These are phyloP conservation scores for Hyparrhenia diplandra DNA, from an alignment of 176 grass and related monocot genomes.

Conservation along the genomic window DNA sequence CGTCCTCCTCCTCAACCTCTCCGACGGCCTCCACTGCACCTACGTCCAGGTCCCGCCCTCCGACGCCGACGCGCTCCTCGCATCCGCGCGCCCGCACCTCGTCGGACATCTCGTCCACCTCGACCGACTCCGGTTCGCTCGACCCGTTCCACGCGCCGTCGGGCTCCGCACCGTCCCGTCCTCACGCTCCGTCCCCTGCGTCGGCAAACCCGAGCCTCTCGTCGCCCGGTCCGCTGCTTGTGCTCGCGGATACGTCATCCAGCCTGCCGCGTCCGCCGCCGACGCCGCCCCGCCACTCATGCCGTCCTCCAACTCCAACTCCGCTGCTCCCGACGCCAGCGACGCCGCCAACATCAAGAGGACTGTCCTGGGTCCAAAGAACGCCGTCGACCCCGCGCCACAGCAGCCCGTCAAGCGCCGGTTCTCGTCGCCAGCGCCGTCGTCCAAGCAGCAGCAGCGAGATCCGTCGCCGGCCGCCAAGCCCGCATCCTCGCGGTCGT, in stretches of 20 bases:
- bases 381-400: conserved; percentile 2
- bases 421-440: conserved; percentile 55
- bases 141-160: conserved; percentile 62
- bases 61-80: conserved; percentile 72
- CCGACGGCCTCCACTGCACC: conserved; percentile 76
- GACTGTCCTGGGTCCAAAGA: conserved; percentile 46
- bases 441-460: conserved; percentile 29
- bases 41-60: conserved; percentile 59
- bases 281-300: conserved; percentile 63
- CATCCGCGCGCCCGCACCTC: conserved; percentile 53
- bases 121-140: conserved; percentile 67
- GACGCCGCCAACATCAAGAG: not conserved
- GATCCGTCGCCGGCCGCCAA: conserved; percentile 35
- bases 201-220: conserved; percentile 52
- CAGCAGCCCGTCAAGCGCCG: conserved; percentile 23
- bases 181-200: conserved; percentile 44
- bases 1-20: conserved; percentile 87
- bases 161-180: conserved; percentile 67
- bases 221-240: conserved; percentile 43
- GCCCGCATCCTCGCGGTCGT: conserved; percentile 20
- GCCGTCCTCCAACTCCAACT: conserved; percentile 14
- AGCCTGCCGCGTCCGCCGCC: conserved; percentile 38
- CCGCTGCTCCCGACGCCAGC: not conserved
- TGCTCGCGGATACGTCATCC: conserved; percentile 60
- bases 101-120: conserved; percentile 89